phyloP scores from a whole-genome alignment of 2,329 filamentous ascomycete species.

The Venturia asperata region DNA sequence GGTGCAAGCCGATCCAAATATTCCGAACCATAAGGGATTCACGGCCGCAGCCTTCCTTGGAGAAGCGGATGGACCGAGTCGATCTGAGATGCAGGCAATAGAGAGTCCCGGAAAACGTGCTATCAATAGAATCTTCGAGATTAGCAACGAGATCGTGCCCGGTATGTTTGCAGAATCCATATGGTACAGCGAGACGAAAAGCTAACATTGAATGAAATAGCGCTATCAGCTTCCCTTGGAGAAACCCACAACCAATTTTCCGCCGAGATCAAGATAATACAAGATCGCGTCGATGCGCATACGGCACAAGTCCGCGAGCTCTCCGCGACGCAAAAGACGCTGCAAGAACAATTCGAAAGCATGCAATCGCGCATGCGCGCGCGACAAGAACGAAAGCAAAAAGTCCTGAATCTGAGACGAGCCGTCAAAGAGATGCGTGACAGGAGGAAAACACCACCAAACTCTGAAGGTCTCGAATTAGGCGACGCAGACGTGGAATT shows the following conservation, averaged over 20 bases:
- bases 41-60: slow-evolving; percentile 86
- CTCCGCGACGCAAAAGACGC: slow-evolving; percentile 69
- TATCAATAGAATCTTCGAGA: slow-evolving; percentile 55
- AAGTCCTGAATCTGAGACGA: slow-evolving; percentile 68
- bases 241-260: slow-evolving; percentile 75
- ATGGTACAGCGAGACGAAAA: slow-evolving; percentile 14
- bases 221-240: slow-evolving; percentile 74
- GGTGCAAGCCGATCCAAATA: slow-evolving; percentile 86
- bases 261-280: slow-evolving; percentile 73
- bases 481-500: slow-evolving; percentile 34
- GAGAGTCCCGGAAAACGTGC: slow-evolving; percentile 42
- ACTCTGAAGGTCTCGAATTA: slow-evolving; percentile 21
- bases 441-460: slow-evolving; percentile 28
- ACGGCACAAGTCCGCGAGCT: slow-evolving; percentile 75
- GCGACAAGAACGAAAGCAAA: slow-evolving; percentile 58
- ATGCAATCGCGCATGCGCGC: slow-evolving; percentile 59
- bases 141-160: slow-evolving; percentile 69
- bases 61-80: slow-evolving; percentile 43
- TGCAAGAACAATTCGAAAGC: slow-evolving; percentile 64
- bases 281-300: slow-evolving; percentile 72
- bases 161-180: slow-evolving; percentile 49
- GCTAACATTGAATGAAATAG: slow-evolving; percentile 33
- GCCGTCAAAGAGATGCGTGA: slow-evolving; percentile 63
- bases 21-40: slow-evolving; percentile 83
- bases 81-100: slow-evolving; percentile 21